phyloP scores from a whole-genome alignment of 2,329 filamentous ascomycete genomes.

The Colletotrichum nymphaeae region DNA sequence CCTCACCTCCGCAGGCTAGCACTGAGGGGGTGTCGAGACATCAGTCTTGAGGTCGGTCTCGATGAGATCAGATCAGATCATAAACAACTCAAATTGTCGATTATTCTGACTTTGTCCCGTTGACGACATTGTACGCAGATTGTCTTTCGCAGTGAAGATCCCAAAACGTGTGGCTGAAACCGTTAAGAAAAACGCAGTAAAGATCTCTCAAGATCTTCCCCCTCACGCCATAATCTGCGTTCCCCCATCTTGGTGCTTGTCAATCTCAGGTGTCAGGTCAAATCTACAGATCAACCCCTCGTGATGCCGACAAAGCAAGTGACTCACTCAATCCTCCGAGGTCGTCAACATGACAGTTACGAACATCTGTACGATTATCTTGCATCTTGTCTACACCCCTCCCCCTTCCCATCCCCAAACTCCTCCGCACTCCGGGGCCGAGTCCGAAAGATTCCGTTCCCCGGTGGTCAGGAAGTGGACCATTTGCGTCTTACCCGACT shows the following conservation, averaged over 20 bases:
- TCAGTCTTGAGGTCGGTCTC: neutral
- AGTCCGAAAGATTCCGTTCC: conserved; percentile 27
- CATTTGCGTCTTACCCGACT: neutral
- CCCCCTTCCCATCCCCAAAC: neutral
- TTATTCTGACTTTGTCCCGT: neutral
- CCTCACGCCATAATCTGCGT: conserved; percentile 21
- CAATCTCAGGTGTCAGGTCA: neutral
- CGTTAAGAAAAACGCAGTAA: neutral
- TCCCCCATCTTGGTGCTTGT: neutral
- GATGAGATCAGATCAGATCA: neutral
- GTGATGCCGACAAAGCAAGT: neutral
- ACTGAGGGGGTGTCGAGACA: neutral
- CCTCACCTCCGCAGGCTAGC: neutral
- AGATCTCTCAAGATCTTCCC: neutral
- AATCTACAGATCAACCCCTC: neutral
- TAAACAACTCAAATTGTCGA: neutral
- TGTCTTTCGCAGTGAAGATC: neutral
- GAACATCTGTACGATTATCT: neutral
- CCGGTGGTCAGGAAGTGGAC: neutral
- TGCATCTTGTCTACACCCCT: neutral
- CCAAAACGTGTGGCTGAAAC: conserved; percentile 6
- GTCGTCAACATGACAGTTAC: neutral
- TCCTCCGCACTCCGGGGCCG: neutral
- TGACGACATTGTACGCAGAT: neutral
- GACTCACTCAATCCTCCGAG: neutral